These are phyloP conservation scores for Fraxinus excelsior DNA, from an alignment of 257 asterid genomes.

Conservation along the genomic window DNA sequence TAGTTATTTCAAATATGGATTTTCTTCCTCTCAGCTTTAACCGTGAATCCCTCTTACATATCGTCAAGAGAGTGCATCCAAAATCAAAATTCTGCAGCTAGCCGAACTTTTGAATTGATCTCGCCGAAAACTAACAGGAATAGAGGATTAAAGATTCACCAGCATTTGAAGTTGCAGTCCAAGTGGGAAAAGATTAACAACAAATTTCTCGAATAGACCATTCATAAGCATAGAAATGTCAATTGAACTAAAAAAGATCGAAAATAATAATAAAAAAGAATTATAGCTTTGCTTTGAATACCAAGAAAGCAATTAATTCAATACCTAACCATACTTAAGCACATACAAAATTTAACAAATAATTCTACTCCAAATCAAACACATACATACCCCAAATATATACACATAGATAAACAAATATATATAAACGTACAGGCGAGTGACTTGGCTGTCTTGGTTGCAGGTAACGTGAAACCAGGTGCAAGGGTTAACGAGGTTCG, in stretches of 20 bases:
- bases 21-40: background rate
- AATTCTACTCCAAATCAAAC: background rate
- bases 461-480: slow-evolving; percentile 81
- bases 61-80: background rate
- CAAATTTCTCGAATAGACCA: background rate
- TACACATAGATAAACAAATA: background rate
- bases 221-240: background rate
- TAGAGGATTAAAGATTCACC: background rate
- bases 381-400: background rate
- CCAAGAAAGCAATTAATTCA: background rate
- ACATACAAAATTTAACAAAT: background rate
- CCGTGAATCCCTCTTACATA: background rate
- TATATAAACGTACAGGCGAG: slow-evolving; percentile 37
- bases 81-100: background rate
- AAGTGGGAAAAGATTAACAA: background rate
- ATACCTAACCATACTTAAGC: background rate
- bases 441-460: slow-evolving; percentile 47
- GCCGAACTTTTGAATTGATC: background rate
- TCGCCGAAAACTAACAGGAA: background rate
- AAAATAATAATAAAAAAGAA: background rate
- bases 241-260: too few species aligned
- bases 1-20: background rate
- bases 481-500: slow-evolving; percentile 79
- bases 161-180: background rate
- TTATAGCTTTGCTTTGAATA: background rate